A percentile compares a stretch with the other conserved stretches of the same genome.
Conservation (phyloP, 495 filamentous ascomycete species). For the Penicillium mononematosum region DNA sequence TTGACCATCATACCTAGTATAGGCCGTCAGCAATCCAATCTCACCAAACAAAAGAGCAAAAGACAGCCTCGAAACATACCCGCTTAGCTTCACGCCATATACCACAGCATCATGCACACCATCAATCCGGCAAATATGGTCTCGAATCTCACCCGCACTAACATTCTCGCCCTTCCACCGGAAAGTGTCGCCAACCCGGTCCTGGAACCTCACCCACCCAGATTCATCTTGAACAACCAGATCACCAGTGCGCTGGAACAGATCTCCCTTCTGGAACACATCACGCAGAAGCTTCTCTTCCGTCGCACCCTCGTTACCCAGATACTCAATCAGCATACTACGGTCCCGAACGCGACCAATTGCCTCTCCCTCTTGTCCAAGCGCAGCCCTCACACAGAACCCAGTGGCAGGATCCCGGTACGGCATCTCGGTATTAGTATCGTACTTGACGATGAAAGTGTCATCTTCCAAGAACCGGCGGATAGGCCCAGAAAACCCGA, state of each 20-base stretch:
- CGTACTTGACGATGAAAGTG: constrained; percentile 63
- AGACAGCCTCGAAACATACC: constrained; percentile 26
- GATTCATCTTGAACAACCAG: constrained; percentile 68
- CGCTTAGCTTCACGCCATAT: constrained; percentile 47
- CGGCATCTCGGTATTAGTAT: constrained; percentile 69
- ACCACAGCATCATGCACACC: constrained; percentile 51
- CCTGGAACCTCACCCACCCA: constrained; percentile 75
- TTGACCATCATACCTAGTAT: constrained; percentile 50
- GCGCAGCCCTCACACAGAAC: constrained; percentile 59
- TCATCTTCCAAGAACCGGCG: constrained; percentile 54
- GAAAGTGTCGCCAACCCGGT: constrained; percentile 93
- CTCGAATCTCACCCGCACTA: constrained; percentile 66
- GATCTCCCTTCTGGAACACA: constrained; percentile 77
- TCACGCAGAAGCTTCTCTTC: constrained; percentile 73
- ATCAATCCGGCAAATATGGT: constrained; percentile 47
- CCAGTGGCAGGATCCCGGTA: constrained; percentile 68
- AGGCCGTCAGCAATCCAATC: neutral
- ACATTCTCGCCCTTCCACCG: constrained; percentile 96
- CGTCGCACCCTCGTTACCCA: constrained; percentile 70
- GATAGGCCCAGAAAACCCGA: constrained; percentile 73
- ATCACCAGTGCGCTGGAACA: constrained; percentile 85
- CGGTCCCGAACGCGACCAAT: constrained; percentile 65
- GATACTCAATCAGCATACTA: constrained; percentile 76
- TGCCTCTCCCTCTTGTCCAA: constrained; percentile 75
- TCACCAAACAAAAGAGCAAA: neutral